Evolutionary conservation across 805 yeast genomes (phyloP).

Genomic region (Kazachstania bromeliacearum): DNA sequence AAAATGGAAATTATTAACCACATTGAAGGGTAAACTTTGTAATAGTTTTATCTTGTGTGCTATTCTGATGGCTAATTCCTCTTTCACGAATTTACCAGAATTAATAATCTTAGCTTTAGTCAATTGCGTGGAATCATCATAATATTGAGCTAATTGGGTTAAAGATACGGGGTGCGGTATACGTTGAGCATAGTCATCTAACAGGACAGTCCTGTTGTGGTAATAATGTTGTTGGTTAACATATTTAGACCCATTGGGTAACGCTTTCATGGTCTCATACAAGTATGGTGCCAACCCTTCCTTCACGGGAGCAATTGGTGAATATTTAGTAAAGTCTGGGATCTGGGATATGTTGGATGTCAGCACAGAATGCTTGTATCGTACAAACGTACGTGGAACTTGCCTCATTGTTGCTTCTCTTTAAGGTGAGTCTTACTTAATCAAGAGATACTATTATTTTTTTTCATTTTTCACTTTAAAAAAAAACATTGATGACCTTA

Average conservation of each 20-base stretch:
- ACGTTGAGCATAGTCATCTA: constrained; percentile 32
- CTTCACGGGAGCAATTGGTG: constrained; percentile 26
- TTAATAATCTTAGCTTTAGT: constrained; percentile 68
- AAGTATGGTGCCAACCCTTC: constrained; percentile 30
- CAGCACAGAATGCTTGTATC: constrained; percentile 14
- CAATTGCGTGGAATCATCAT: constrained; percentile 47
- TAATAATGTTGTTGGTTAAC: constrained; percentile 71
- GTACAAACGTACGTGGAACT: no score
- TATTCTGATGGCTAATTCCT: constrained; percentile 76
- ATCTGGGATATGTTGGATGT: constrained; percentile 21
- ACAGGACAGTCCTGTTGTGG: constrained; percentile 36
- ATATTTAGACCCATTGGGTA: constrained; percentile 36
- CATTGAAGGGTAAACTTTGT: constrained; percentile 74
- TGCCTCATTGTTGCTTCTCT: no score
- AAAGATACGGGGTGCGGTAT: constrained; percentile 84
- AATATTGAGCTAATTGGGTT: constrained; percentile 85
- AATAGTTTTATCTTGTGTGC: constrained; percentile 72
- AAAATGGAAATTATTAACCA: constrained; percentile 76
- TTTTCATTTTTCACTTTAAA: no score
- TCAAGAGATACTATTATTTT: no score
- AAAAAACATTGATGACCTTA: no score
- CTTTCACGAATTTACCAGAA: constrained; percentile 81
- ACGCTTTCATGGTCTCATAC: constrained; percentile 30
- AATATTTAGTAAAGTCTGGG: constrained; percentile 31
- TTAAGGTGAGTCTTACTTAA: no score